Base-by-base conservation (phyloP, 2,329 filamentous ascomycete genomes). In the Neonectria faginata region DNA sequence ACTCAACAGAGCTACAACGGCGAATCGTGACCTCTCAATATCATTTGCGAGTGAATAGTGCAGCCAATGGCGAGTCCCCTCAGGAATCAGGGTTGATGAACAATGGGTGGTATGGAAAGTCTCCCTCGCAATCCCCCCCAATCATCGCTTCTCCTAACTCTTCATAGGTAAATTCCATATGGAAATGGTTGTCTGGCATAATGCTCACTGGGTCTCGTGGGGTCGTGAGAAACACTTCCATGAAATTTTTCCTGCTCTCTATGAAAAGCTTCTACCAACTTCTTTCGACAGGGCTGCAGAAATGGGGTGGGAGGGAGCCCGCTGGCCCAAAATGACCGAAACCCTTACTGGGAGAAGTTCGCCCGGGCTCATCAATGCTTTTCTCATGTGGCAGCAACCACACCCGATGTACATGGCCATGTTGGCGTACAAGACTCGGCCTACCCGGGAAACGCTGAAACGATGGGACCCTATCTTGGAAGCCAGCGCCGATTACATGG, bases 381-480 rank as follows among this genome's bases (percentile, higher is more conserved):
- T 89, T 1, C 77, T 90, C 3, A 85, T 89, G 61, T 89, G 87
- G 87, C 87, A 89, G 68, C 87, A 64, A 69, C 86, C 86, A 8
- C 87, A 89, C 71, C 80, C 84, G 0, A 85, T 89, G 80, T 87
- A 86, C 70, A 86, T 89, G 69, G 87, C 87, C 0, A 86, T 88
- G 72, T 75, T 84, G 18, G 84, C 73, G 1, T 72, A 73, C 31
- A 70, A 74, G 50, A 59, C 70, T 0, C 60, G 65, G 5, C 71
- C 73, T 1, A 70, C 54, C 8, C 57, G 75, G 3, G 73, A 77
- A 5, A 86, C 82, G 0, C 73, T 89, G 6, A 54, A 72, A 44
- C 82, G 81, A 36, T 89, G 88, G 88, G 83, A 89, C 59, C 72
- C 73, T 0, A 73, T 89, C 16, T 69, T 89, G 2, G 81, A 79